Base-by-base conservation (phyloP, 2,329 filamentous ascomycete genomes). In the Fusarium haematococcum region DNA sequence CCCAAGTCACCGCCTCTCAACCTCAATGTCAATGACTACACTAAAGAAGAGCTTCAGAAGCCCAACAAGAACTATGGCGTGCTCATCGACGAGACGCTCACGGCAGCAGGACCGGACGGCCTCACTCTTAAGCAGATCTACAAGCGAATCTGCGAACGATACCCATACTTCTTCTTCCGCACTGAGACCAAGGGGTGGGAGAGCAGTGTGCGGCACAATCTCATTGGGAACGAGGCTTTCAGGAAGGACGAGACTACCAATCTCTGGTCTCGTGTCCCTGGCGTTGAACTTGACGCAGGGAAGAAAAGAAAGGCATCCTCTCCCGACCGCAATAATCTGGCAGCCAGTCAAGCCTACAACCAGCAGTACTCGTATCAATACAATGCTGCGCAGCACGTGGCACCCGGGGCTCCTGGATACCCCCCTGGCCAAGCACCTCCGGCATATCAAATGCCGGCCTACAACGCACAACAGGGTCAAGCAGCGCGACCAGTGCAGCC, bases 171-270 rank as follows among this genome's bases (percentile, higher is more conserved):
- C 73, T 88, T 87, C 74, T 91, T 91, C 76, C 85, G 84, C 63
- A 88, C 89, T 20, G 89, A 90, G 77, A 91, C 89, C 7, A 91
- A 90, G 78, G 89, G 89, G n/a, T 91, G 89, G 89, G 89, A 91
- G 79, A 91, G 89, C 74, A 91, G 89, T 75, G 89, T 91, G n/a
- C 87, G 89, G 1, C 89, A 91, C 75, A 91, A 91, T 66, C 84
- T 91, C 32, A 90, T 91, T 73, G 89, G 89, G 3, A 91, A 91
- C 78, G 87, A 89, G 73, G 89, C 89, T 8, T 91, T 91, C 78
- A 85, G 84, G 72, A 91, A 91, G 79, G 86, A 89, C 69, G 88
- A 90, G 41, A 85, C 86, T 32, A 89, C 87, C 1, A 86, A 88
- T 50, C 81, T 89, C 23, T 91, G 89, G 89, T 86, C 85, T 68